Evolutionary conservation across 2,329 filamentous ascomycete genomes (phyloP).

Genomic region (Nothopassalora personata): DNA sequence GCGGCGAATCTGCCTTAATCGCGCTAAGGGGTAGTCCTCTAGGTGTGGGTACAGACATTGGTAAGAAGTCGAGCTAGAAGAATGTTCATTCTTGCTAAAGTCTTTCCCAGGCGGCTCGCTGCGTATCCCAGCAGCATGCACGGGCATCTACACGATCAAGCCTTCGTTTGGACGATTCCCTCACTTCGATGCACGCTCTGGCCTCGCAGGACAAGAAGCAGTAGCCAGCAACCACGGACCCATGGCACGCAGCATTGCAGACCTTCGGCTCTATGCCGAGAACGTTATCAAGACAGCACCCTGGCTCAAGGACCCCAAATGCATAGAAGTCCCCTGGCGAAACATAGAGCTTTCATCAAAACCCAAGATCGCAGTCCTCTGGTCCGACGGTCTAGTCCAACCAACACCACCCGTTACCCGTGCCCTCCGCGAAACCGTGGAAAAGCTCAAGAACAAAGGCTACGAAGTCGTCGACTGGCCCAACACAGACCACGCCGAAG

Average conservation of each 20-base stretch:
- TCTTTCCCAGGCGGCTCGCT: constrained; percentile 43
- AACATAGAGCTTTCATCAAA: constrained; percentile 40
- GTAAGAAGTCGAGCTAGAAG: background rate
- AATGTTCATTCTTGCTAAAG: background rate
- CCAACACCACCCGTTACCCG: constrained; percentile 56
- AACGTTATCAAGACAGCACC: constrained; percentile 42
- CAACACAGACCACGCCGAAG: constrained; percentile 48
- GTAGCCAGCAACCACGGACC: constrained; percentile 61
- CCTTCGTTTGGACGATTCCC: constrained; percentile 58
- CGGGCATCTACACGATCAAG: constrained; percentile 53
- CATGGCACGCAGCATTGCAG: constrained; percentile 52
- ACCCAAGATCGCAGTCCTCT: constrained; percentile 56
- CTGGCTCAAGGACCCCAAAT: constrained; percentile 50
- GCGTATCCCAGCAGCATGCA: constrained; percentile 53
- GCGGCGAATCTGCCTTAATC: constrained; percentile 62
- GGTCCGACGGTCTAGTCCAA: constrained; percentile 55
- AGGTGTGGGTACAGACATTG: constrained; percentile 61
- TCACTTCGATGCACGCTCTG: constrained; percentile 49
- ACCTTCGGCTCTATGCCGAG: constrained; percentile 43
- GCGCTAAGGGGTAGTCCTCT: constrained; percentile 54
- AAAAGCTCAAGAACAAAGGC: constrained; percentile 47
- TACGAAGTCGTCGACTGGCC: constrained; percentile 55
- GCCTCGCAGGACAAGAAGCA: constrained; percentile 60
- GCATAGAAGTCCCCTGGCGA: constrained; percentile 52
- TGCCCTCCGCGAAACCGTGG: constrained; percentile 52